Conservation (phyloP, 345 rosid species). For the Excoecaria cochinchinensis region DNA sequence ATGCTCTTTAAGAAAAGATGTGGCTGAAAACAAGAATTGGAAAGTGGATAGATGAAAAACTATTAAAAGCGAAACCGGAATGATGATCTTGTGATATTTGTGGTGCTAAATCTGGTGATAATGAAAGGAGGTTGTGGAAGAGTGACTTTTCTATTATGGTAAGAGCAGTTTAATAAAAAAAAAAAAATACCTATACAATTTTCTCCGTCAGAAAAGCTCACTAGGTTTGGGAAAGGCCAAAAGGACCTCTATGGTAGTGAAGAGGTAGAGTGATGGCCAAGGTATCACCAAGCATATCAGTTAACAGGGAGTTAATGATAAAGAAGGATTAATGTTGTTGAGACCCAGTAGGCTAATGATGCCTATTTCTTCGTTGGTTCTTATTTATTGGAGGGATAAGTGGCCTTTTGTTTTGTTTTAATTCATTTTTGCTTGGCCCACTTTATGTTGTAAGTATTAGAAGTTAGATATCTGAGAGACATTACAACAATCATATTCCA, state of each 20-base stretch:
- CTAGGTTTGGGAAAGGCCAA: background rate
- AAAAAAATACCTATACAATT: too few species aligned
- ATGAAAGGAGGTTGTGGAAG: conserved; percentile 4
- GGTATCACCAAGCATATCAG: background rate
- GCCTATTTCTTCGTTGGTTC: background rate
- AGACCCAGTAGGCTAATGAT: background rate
- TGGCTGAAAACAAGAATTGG: background rate
- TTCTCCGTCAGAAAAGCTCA: too few species aligned
- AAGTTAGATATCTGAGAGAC: background rate
- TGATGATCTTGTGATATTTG: background rate
- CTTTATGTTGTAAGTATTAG: background rate
- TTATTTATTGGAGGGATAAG: background rate
- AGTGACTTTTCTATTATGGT: background rate
- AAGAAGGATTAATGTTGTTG: background rate
- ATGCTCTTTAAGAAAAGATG: background rate
- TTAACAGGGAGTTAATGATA: background rate
- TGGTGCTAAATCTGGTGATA: background rate
- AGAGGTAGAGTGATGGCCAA: background rate
- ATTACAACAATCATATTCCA: background rate
- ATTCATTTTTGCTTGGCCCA: background rate
- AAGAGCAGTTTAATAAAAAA: background rate
- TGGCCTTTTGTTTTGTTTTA: background rate
- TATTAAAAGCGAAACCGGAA: background rate
- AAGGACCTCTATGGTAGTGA: background rate
- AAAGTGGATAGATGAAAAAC: background rate